Percentiles rank a stretch among this genome's conserved stretches.
Evolutionary conservation across 495 filamentous ascomycete species (phyloP).

Genomic region (Collariella sp.): DNA sequence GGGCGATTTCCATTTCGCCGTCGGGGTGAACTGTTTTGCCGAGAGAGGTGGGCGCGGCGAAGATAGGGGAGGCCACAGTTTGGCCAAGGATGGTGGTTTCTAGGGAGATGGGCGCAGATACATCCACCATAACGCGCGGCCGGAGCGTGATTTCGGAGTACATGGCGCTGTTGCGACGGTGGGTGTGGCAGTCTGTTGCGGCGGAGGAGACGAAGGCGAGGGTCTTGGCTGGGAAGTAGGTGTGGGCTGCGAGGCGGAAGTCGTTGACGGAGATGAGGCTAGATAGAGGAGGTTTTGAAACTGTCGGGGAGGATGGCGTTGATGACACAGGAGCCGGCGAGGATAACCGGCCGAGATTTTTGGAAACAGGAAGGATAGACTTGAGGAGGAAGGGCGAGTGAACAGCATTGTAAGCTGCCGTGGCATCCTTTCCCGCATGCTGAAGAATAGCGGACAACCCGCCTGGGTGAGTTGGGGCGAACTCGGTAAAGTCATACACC

Average conservation of each 20-base stretch:
- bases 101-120: constrained; percentile 46
- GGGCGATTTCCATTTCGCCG: constrained; percentile 63
- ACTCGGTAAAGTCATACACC: constrained; percentile 70
- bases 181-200: constrained; percentile 66
- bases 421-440: constrained; percentile 66
- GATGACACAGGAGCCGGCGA: constrained; percentile 5
- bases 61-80: constrained; percentile 53
- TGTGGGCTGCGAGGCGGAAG: constrained; percentile 57
- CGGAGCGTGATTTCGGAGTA: constrained; percentile 63
- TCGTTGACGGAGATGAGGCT: constrained; percentile 66
- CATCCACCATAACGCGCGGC: constrained; percentile 64
- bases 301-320: neutral
- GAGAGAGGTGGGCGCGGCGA: constrained; percentile 67
- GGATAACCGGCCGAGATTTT: constrained; percentile 48
- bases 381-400: constrained; percentile 57
- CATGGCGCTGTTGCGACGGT: constrained; percentile 39
- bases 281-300: constrained; percentile 53
- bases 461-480: constrained; percentile 56
- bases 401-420: constrained; percentile 56
- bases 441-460: constrained; percentile 53
- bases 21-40: constrained; percentile 61
- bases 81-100: constrained; percentile 54
- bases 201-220: constrained; percentile 81
- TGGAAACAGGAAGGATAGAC: constrained; percentile 43
- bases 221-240: constrained; percentile 57